A percentile compares a stretch with the other conserved stretches of the same genome.
These are phyloP conservation scores for Blastobotrys malaysiensis DNA, from an alignment of 1,139 yeast species.

Conservation along the genomic window DNA sequence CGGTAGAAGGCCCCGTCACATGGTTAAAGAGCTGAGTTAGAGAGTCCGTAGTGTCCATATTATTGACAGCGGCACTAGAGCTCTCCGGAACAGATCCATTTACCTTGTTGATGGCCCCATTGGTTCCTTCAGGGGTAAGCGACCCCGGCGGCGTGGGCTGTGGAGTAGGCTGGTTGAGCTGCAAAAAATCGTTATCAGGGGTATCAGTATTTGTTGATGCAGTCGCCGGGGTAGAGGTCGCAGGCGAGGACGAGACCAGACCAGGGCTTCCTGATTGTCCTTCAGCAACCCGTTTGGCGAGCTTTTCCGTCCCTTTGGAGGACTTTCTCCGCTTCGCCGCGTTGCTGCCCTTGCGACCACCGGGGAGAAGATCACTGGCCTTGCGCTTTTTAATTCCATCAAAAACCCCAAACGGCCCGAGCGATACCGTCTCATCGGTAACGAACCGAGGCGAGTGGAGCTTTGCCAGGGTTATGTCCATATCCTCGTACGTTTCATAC, in stretches of 20 bases:
- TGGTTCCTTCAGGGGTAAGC: background rate
- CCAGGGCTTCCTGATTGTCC: background rate
- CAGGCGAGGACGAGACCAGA: background rate
- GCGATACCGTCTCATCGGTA: conserved; percentile 48
- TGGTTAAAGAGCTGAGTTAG: background rate
- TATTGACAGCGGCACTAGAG: background rate
- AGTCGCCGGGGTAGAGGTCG: conserved; percentile 7
- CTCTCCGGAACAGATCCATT: background rate
- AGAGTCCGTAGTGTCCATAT: background rate
- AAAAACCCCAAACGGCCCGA: conserved; percentile 87
- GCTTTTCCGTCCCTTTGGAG: background rate
- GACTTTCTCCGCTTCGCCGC: background rate
- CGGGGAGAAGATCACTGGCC: conserved; percentile 8
- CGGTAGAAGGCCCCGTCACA: background rate
- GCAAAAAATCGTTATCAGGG: background rate
- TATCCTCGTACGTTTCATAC: conserved; percentile 71
- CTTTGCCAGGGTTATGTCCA: conserved; percentile 65
- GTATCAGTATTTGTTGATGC: conserved; percentile 4
- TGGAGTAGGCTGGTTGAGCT: conserved; percentile 3
- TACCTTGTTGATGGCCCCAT: background rate
- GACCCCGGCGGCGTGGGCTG: background rate
- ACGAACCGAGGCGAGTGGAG: conserved; percentile 49
- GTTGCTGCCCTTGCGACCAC: conserved; percentile 1
- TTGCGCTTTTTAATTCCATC: conserved; percentile 30
- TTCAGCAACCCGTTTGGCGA: conserved; percentile 3